Conservation (phyloP, 2,329 filamentous ascomycete species). For the Arthroderma sp. region DNA sequence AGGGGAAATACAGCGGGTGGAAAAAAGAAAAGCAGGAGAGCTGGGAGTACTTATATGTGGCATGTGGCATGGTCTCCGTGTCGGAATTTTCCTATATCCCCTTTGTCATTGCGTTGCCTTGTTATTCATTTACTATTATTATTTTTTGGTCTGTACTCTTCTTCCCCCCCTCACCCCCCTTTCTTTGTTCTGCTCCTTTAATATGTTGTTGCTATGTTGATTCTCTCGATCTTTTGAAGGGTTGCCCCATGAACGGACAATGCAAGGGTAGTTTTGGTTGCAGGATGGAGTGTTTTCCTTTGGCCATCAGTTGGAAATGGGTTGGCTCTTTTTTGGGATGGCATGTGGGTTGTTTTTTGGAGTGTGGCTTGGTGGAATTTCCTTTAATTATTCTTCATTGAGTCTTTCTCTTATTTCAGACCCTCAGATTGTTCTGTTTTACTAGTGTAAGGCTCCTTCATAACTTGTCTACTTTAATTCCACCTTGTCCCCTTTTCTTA, state of each 20-base stretch:
- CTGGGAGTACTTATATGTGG: conserved; percentile 11
- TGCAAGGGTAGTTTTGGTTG: conserved; percentile 14
- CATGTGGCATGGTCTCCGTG: conserved; percentile 9
- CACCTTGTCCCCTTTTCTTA: not conserved
- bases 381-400: conserved; percentile 4
- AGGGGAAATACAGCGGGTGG: conserved; percentile 9
- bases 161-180: conserved; percentile 17
- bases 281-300: conserved; percentile 15
- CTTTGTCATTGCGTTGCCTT: conserved; percentile 22
- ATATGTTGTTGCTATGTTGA: conserved; percentile 7
- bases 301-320: conserved; percentile 14
- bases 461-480: not conserved
- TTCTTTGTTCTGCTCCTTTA: conserved; percentile 10
- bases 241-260: conserved; percentile 10
- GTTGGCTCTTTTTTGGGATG: conserved; percentile 14
- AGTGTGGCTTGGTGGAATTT: conserved; percentile 15
- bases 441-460: not conserved
- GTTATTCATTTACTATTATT: not conserved
- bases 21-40: conserved; percentile 11
- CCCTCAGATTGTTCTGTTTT: not conserved
- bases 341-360: conserved; percentile 13
- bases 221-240: conserved; percentile 5
- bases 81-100: conserved; percentile 7
- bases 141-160: conserved; percentile 21
- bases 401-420: not conserved